Evolutionary conservation across 179 eudicot species (phyloP), one percentile per base, ranked within the genome.

Genomic region (Spergularia azorica): DNA sequence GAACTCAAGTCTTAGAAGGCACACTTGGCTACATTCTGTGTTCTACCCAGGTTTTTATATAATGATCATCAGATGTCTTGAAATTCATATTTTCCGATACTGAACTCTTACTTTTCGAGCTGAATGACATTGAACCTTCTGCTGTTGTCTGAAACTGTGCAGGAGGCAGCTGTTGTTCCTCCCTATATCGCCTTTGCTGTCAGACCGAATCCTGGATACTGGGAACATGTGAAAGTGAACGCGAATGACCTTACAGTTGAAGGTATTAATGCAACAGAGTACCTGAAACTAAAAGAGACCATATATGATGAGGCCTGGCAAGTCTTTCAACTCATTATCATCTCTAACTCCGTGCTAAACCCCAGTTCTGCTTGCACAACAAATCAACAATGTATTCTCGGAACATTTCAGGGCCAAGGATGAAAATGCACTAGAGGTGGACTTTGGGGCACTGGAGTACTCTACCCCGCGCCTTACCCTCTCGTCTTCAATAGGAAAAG

Each of bases 151-250:
- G 54, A 75, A 73, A 59, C 52, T 76, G 63, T 80, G 70, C 94
- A 96, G 98, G 99, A 96, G 84, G 98, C 93, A 54, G 92, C 92
- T 26, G 97, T 90, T 48, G 83, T 90, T 74, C 96, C 97, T 60
- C 99, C 99, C 7, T 70, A 80, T 78, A 92, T 94, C 62, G 96
- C 93, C 20, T 86, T 96, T 79, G 97, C 97, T 16, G 91, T 94
- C 18, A 88, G 99, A 80, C 83, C 81, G 20, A 90, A 79, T 74
- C 97, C 97, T 21, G 97, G 99, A 48, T 82, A 81, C 58, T 93
- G 97, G 95, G 92, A 90, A 63, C 87, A 85, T 43, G 83, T 94
- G 15, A 89, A 89, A 85, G 94, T 96, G 75, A 83, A 92, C 46
- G 90, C 93, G 3, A 86, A 85, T 12, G 83, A 81, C 68, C 87